phyloP scores from a whole-genome alignment of 768 basidiomycete species.

The Lactifluus pinguis region DNA sequence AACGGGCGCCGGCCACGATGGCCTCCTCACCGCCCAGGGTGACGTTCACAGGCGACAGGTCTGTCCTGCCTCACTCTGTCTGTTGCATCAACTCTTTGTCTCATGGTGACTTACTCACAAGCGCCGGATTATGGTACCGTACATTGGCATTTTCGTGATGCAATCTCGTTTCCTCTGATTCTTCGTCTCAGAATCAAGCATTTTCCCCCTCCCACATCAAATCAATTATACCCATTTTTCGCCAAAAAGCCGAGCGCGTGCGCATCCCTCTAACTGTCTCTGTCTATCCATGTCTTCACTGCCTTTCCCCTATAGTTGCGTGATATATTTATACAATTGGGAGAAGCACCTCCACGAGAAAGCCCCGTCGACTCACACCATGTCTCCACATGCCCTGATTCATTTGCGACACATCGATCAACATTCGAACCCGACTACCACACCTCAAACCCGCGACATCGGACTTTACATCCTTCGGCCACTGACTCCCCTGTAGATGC shows the following conservation, averaged over 20 bases:
- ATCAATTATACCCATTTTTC: constrained; percentile 47
- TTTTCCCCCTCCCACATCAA: constrained; percentile 44
- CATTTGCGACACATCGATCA: constrained; percentile 11
- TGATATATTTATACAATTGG: constrained; percentile 32
- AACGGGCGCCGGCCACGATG: constrained; percentile 43
- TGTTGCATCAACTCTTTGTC: neutral
- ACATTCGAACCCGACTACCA: constrained; percentile 5
- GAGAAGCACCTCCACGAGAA: constrained; percentile 4
- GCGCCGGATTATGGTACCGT: constrained; percentile 44
- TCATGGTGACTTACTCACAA: constrained; percentile 19
- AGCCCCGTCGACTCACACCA: neutral
- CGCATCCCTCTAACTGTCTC: neutral
- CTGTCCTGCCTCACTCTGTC: constrained; percentile 12
- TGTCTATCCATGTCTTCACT: neutral
- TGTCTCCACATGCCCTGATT: neutral
- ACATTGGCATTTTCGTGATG: constrained; percentile 15
- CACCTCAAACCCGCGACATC: neutral
- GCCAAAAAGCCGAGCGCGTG: constrained; percentile 47
- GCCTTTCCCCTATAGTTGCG: constrained; percentile 32
- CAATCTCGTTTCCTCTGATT: constrained; percentile 17
- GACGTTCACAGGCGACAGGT: constrained; percentile 48
- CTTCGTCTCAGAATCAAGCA: constrained; percentile 35
- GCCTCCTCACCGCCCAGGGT: constrained; percentile 46
- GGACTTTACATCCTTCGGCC: constrained; percentile 4
- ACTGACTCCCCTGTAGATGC: constrained; percentile 9